These are phyloP conservation scores for Rutstroemia sp. DNA, from an alignment of 2,329 filamentous ascomycete genomes.

Conservation along the genomic window DNA sequence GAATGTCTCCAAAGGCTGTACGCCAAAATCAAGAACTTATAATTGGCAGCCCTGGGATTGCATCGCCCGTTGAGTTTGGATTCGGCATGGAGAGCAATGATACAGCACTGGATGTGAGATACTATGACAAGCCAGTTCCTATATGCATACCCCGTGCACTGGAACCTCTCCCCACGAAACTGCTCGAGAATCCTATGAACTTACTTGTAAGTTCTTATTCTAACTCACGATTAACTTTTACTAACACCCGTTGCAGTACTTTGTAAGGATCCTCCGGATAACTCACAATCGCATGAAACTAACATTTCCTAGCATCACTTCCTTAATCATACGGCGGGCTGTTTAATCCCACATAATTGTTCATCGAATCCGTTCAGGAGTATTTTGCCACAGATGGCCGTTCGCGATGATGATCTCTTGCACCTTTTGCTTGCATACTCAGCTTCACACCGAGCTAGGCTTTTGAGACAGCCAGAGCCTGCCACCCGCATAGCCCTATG, in stretches of 20 bases:
- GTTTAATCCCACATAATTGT: constrained; percentile 42
- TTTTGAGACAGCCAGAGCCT: constrained; percentile 67
- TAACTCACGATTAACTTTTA: not conserved
- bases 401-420: constrained; percentile 63
- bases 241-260: constrained; percentile 34
- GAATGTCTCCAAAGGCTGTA: constrained; percentile 32
- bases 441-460: constrained; percentile 72
- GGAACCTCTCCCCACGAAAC: constrained; percentile 41
- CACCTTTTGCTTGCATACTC: constrained; percentile 75
- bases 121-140: constrained; percentile 62
- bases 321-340: constrained; percentile 71
- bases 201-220: constrained; percentile 40
- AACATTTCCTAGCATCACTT: constrained; percentile 44
- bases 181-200: constrained; percentile 72
- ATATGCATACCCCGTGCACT: constrained; percentile 47
- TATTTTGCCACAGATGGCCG: constrained; percentile 52
- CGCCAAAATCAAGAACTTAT: constrained; percentile 26
- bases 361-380: constrained; percentile 47
- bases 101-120: constrained; percentile 52
- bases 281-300: constrained; percentile 8
- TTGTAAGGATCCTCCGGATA: constrained; percentile 32
- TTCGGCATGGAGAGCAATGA: constrained; percentile 41
- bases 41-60: constrained; percentile 19
- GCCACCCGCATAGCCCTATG: constrained; percentile 70
- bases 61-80: constrained; percentile 37